A percentile compares a stretch with the other conserved stretches of the same genome.
These are phyloP conservation scores for Microcera coccophila DNA, from an alignment of 2,329 filamentous ascomycete genomes.

Conservation along the genomic window DNA sequence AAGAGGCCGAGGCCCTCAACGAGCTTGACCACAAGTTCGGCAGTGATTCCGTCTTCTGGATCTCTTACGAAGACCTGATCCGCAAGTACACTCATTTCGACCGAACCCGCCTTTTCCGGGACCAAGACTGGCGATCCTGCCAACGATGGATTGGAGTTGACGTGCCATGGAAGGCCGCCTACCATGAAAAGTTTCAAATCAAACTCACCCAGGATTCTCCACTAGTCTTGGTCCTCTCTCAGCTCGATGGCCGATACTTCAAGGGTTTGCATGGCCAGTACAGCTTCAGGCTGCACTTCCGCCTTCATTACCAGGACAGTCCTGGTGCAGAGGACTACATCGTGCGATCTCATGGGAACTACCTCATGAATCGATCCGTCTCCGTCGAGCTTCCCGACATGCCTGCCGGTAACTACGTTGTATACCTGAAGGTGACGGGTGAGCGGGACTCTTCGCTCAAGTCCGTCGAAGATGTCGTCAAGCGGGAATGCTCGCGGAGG, in stretches of 20 bases:
- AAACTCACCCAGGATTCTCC: constrained; percentile 53
- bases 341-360: constrained; percentile 56
- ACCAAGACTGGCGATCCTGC: constrained; percentile 53
- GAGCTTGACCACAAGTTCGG: constrained; percentile 58
- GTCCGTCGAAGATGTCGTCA: constrained; percentile 55
- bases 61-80: constrained; percentile 58
- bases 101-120: constrained; percentile 58
- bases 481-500: constrained; percentile 45
- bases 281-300: constrained; percentile 46
- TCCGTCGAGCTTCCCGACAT: constrained; percentile 55
- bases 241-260: constrained; percentile 61
- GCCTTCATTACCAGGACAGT: constrained; percentile 46
- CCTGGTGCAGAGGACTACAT: constrained; percentile 56
- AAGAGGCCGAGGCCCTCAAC: constrained; percentile 50
- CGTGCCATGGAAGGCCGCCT: constrained; percentile 59
- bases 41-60: constrained; percentile 62
- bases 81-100: constrained; percentile 60
- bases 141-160: constrained; percentile 60
- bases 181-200: constrained; percentile 59
- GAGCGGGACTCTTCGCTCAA: constrained; percentile 40
- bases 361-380: constrained; percentile 55
- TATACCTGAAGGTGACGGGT: constrained; percentile 54
- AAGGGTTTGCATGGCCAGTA: constrained; percentile 59
- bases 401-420: constrained; percentile 52
- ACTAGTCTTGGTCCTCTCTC: constrained; percentile 56